Evolutionary conservation across 2,329 filamentous ascomycete genomes (phyloP), one percentile per base, ranked within the genome.

Genomic region (Ophiostoma sp.): DNA sequence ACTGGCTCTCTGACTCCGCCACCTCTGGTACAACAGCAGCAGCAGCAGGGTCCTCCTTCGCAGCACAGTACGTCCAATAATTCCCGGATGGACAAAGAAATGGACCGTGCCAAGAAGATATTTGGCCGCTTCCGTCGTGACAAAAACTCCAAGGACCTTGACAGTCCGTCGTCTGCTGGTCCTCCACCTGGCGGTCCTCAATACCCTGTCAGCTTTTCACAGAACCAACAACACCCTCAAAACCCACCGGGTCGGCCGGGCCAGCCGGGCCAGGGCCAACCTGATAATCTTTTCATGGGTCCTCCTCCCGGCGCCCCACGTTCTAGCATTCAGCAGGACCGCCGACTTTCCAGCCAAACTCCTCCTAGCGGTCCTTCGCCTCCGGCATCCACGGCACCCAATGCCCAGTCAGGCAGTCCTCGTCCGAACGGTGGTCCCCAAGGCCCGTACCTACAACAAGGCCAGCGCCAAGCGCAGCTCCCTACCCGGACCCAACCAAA

Each of bases 161-260:
- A 40, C 42, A 75, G 38, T 36, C 38, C 58, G 38, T 62, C 58
- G 7, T 65, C 70, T 3, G 69, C 66, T 2, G 72, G 70, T 11
- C 71, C 73, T 2, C 73, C 74, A 12, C 74, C 74, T 0, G 74
- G 74, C 27, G 74, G 74, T 4, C 74, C 74, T 8, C 70, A 70
- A 55, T 75, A 73, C 41, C 69, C 69, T 1, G 47, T 49, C 11
- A 69, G 67, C 27, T 18, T 60, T 18, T 42, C 40, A 1, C 64
- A 42, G 3, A 38, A 12, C n/a, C 38, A 42, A 16, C 27, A 52
- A 18, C 64, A 36, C 36, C 65, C 40, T 58, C 47, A 63, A 40
- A 16, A 41, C n/a, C 38, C 38, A 4, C 60, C 16, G 5, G 16
- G 16, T 8, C 38, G 36, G 40, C 60, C 18, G 5, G 5, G 18